Base-by-base conservation (phyloP, 2,329 filamentous ascomycete species). In the Colletotrichum salicis region DNA sequence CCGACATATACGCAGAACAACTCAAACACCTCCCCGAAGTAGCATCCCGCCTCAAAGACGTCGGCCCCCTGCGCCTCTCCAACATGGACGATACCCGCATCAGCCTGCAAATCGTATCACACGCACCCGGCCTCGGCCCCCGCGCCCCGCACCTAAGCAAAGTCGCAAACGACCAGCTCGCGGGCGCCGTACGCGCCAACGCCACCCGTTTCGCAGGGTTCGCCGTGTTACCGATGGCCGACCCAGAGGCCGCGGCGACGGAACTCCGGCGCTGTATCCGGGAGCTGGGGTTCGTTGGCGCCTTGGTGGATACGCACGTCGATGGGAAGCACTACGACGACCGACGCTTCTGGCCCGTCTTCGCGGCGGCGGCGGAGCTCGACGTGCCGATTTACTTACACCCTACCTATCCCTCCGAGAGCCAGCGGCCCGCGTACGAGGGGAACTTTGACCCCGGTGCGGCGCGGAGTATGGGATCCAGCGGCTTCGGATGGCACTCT, bases 381-480 rank as follows among this genome's bases (percentile, higher is more conserved):
- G 88, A 91, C 66, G 89, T 91, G 0, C 89, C 90, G 0, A 84
- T 92, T 60, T 92, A 92, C 75, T 82, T 92, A 0, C 90, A 92
- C 77, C 90, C 90, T 15, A 80, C 78, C 0, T 84, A 75, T 59
- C 79, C 83, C 1, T 70, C 78, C 1, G 76, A 80, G 6, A 62
- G 73, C 5, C 77, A 80, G 74, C 63, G 73, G 58, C 33, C 66
- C 3, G 74, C 75, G 51, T 82, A 79, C 70, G 67, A 73, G 33
- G 80, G 68, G 0, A 24, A 78, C 45, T 82, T 81, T 64, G 67
- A 75, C 15, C 70, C 77, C 2, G 68, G 63, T 0, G 77, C 80
- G 0, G 79, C 77, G 2, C 29, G 67, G 15, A 76, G 78, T 11
- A 78, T 88, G 61, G 81, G 81, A 10, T 79, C 81, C 15, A 82